Base-by-base conservation (phyloP, 2,329 filamentous ascomycete genomes). In the Exophiala sideris region DNA sequence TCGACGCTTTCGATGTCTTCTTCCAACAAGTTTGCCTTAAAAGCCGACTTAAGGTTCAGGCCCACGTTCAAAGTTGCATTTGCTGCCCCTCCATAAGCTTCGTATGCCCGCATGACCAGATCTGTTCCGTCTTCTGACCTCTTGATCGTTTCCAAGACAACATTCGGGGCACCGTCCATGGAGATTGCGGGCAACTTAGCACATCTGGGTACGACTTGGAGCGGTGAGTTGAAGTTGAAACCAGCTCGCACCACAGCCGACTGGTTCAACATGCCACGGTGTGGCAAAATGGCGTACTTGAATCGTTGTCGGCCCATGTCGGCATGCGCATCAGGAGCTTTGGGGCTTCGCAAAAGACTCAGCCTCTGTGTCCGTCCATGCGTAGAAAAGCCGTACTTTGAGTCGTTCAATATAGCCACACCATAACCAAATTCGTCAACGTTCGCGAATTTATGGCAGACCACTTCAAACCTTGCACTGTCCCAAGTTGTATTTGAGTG, bases 401-500 rank as follows among this genome's bases (percentile, higher is more conserved):
- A 89, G 71, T 96, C 91, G 67, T 97, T 97, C 54, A 96, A 80
- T 57, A 97, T 88, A 2, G 89, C 92, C 6, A 97, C 89, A 60
- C 91, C 91, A 65, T 95, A 96, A 48, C 85, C 87, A 65, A 88
- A 79, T 71, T 96, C 91, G 0, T 87, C 91, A 20, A 96, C 76
- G 70, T 96, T 91, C 10, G 91, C 91, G 77, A 89, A 96, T 69
- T 91, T 92, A 76, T 96, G 91, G 69, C 88, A 91, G 78, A 91
- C 95, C 48, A 96, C 91, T 75, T 96, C 91, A 65, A 96, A 96
- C 66, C 95, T 95, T 66, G 91, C 91, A 90, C 95, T 95, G 68
- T 95, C 91, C 91, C 91, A 96, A 62, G 78, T 87, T 2, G 94
- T 99, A 75, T 99, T 99, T 80, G 96, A 97, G 74, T 99, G 94